Conservation (phyloP, 768 basidiomycete species). For the Ramaria rubella region DNA sequence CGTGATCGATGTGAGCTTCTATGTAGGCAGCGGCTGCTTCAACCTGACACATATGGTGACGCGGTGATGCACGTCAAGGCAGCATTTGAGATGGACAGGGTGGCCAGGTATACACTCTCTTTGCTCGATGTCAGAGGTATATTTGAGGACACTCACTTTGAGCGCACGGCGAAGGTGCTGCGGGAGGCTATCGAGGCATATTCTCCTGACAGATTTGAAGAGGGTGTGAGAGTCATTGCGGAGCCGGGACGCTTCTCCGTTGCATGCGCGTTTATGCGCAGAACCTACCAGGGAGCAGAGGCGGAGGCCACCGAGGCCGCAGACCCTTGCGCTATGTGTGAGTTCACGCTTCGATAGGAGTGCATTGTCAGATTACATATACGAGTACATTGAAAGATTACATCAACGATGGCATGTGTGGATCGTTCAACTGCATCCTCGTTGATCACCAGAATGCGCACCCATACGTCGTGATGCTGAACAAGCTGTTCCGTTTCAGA, state of each 20-base stretch:
- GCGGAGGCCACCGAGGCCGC: constrained; percentile 31
- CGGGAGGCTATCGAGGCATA: constrained; percentile 62
- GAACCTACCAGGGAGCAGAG: too few relatives aligned
- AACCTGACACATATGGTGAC: constrained; percentile 86
- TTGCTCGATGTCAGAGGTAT: constrained; percentile 95
- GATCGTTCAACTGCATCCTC: constrained; percentile 92
- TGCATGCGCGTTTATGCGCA: constrained; percentile 80
- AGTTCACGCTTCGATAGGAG: constrained; percentile 30
- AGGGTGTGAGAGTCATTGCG: constrained; percentile 75
- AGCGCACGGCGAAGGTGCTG: constrained; percentile 66
- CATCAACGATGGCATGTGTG: constrained; percentile 99
- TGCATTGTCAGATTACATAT: constrained; percentile 56
- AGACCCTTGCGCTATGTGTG: constrained; percentile 78
- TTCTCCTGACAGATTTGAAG: constrained; percentile 58
- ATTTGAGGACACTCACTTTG: constrained; percentile 86
- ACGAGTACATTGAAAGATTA: too few relatives aligned
- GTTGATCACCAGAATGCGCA: constrained; percentile 92
- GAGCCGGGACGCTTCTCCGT: constrained; percentile 97
- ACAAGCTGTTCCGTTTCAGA: constrained; percentile 10
- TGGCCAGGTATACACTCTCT: constrained; percentile 73
- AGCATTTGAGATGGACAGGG: constrained; percentile 85
- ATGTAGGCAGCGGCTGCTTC: constrained; percentile 95
- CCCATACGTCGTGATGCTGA: constrained; percentile 48
- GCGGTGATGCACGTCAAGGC: constrained; percentile 75
- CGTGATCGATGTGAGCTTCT: constrained; percentile 94